These are phyloP conservation scores for Paracorniculantispora psalliotae DNA, from an alignment of 2,329 filamentous ascomycete species.

Conservation along the genomic window DNA sequence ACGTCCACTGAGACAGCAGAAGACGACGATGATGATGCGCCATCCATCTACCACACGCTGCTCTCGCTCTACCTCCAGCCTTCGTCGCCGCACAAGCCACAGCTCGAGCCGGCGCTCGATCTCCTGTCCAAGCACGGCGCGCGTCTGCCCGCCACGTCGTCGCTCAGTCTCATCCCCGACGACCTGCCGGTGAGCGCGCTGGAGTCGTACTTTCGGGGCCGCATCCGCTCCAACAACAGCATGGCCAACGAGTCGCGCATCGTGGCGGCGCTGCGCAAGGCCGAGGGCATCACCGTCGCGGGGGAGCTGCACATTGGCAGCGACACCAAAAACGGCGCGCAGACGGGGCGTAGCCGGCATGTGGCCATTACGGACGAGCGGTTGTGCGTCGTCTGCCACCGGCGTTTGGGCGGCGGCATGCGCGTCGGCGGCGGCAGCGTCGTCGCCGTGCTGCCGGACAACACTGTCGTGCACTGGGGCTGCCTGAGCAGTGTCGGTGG, in stretches of 20 bases:
- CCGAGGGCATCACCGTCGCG: slow-evolving; percentile 74
- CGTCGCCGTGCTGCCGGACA: slow-evolving; percentile 83
- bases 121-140: slow-evolving; percentile 91
- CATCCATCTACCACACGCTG: slow-evolving; percentile 87
- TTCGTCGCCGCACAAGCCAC: slow-evolving; percentile 63
- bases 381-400: slow-evolving; percentile 89
- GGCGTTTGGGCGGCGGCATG: slow-evolving; percentile 79
- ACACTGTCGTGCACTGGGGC: slow-evolving; percentile 74
- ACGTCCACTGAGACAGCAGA: slow-evolving; percentile 26
- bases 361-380: slow-evolving; percentile 84
- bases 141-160: slow-evolving; percentile 80
- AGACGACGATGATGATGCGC: slow-evolving; percentile 36
- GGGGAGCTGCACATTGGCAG: slow-evolving; percentile 65
- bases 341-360: slow-evolving; percentile 52
- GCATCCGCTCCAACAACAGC: slow-evolving; percentile 81
- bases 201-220: slow-evolving; percentile 84
- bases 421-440: slow-evolving; percentile 86
- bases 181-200: slow-evolving; percentile 72
- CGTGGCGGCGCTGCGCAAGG: slow-evolving; percentile 68
- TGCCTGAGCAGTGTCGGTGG: slow-evolving; percentile 54
- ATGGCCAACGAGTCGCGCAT: slow-evolving; percentile 76
- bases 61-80: slow-evolving; percentile 86
- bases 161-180: slow-evolving; percentile 79
- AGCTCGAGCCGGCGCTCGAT: slow-evolving; percentile 73
- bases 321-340: slow-evolving; percentile 31